Percentiles rank a stretch among this genome's conserved stretches.
phyloP scores from a whole-genome alignment of 257 asterid genomes.

The Buddleja alternifolia region DNA sequence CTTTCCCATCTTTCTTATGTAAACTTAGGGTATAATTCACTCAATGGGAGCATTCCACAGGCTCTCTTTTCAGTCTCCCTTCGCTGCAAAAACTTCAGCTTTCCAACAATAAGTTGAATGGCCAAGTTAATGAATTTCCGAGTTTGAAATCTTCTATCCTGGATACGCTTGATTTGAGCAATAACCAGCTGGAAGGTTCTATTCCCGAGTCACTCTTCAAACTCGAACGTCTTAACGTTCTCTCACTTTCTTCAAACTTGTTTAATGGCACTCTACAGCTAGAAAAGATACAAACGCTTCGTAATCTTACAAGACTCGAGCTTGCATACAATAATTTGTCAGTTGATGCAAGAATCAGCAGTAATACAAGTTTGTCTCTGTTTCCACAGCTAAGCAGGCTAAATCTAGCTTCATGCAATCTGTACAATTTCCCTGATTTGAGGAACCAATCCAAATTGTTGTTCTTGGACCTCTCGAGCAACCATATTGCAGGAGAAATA shows the following conservation, averaged over 20 bases:
- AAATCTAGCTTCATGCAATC: slow-evolving; percentile 56
- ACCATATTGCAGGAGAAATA: slow-evolving; percentile 45
- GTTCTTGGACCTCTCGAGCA: slow-evolving; percentile 54
- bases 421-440: slow-evolving; percentile 43
- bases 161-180: slow-evolving; percentile 44
- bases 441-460: slow-evolving; percentile 23
- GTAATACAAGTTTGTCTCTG: slow-evolving; percentile 12
- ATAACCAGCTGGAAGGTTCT: slow-evolving; percentile 41
- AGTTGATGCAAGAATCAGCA: slow-evolving; percentile 30
- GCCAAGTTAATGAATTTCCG: slow-evolving; percentile 35
- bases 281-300: slow-evolving; percentile 32
- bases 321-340: slow-evolving; percentile 57
- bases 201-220: slow-evolving; percentile 42
- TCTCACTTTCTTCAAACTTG: slow-evolving; percentile 42
- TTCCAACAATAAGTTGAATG: slow-evolving; percentile 45
- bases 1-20: slow-evolving; percentile 36
- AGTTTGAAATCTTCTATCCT: slow-evolving; percentile 25
- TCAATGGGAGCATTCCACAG: slow-evolving; percentile 46
- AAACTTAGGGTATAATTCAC: slow-evolving; percentile 39
- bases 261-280: slow-evolving; percentile 40
- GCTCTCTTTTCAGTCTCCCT: slow-evolving; percentile 47
- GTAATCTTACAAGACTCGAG: slow-evolving; percentile 49
- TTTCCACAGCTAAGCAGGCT: slow-evolving; percentile 36
- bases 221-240: slow-evolving; percentile 32
- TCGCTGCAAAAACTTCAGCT: slow-evolving; percentile 42